These are phyloP conservation scores for Kitagawia praeruptora DNA, from an alignment of 129 eudicot genomes.

Conservation along the genomic window DNA sequence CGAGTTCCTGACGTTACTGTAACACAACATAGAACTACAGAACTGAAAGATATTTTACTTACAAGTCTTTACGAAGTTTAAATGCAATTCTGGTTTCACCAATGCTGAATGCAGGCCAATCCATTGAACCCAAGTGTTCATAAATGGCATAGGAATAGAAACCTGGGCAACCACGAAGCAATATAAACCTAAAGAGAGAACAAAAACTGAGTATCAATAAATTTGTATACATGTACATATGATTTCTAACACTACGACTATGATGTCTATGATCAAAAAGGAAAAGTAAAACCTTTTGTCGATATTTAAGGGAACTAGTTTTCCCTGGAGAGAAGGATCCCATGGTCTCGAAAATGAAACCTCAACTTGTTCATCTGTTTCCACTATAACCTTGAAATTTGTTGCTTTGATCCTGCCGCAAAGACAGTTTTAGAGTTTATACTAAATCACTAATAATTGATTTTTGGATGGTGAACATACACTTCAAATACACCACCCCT, in stretches of 20 bases:
- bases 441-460: not conserved
- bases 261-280: not conserved
- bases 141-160: slow-evolving; percentile 91
- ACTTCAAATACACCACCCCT: slow-evolving; percentile 68
- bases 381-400: slow-evolving; percentile 51
- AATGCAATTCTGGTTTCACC: slow-evolving; percentile 87
- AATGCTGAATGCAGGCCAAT: slow-evolving; percentile 87
- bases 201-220: not conserved
- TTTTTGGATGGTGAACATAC: slow-evolving; percentile 22
- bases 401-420: slow-evolving; percentile 52
- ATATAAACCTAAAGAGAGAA: slow-evolving; percentile 47
- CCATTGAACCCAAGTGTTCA: slow-evolving; percentile 73
- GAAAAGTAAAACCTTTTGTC: slow-evolving; percentile 64
- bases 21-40: not conserved
- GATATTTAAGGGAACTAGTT: slow-evolving; percentile 69
- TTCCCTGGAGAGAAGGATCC: slow-evolving; percentile 76
- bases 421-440: not conserved
- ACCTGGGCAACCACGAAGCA: slow-evolving; percentile 88
- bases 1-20: not conserved
- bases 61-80: slow-evolving; percentile 90
- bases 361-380: slow-evolving; percentile 78
- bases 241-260: not conserved
- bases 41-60: not conserved
- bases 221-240: not conserved
- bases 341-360: slow-evolving; percentile 77